Evolutionary conservation across 805 yeast species (phyloP), one percentile per base, ranked within the genome.

Genomic region (Teunomyces lycoperdinae): DNA sequence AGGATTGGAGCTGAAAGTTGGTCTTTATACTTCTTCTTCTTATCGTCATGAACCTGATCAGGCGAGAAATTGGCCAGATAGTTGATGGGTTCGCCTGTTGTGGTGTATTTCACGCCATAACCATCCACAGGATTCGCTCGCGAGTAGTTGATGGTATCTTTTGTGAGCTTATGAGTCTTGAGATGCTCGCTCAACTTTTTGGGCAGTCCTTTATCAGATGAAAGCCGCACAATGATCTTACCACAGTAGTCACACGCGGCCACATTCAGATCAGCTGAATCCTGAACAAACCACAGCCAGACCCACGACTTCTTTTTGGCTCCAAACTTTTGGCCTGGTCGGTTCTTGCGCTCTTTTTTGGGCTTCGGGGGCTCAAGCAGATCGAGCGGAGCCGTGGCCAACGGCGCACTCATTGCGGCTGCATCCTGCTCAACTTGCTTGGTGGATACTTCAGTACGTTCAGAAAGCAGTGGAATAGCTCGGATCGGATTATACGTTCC

Each of bases 291-390:
- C 84, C 85, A 80, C 16, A 73, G 62, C 85, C 85, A 80, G 10
- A 80, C 84, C 84, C 84, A 80, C 29, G 81, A 78, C 53, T 73
- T 76, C 70, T 80, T 80, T 56, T 78, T 79, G 13, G 85, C 85
- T 13, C 85, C 85, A 50, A 78, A 78, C 54, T 73, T 76, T 53
- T 76, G 81, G 6, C 83, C 83, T 1, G 82, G 82, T 45, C 77
- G 67, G 56, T 77, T 77, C 16, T 63, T 64, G 17, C 74, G 63
- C 43, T 64, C 71, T 36, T 58, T 58, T 49, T 63, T 65, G 45
- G 39, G n/a, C 27, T 38, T 26, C 14, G 27, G 9, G 41, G 28
- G 26, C 11, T 38, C 29, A 30, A n/a, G 29, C 27, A 14, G 34
- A 16, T n/a, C 33, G 13, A 40, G 20, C 29, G 31, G 33, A 13